Evolutionary conservation across 2,329 filamentous ascomycete genomes (phyloP), one percentile per base, ranked within the genome.

Genomic region (Macrophomina tecta): DNA sequence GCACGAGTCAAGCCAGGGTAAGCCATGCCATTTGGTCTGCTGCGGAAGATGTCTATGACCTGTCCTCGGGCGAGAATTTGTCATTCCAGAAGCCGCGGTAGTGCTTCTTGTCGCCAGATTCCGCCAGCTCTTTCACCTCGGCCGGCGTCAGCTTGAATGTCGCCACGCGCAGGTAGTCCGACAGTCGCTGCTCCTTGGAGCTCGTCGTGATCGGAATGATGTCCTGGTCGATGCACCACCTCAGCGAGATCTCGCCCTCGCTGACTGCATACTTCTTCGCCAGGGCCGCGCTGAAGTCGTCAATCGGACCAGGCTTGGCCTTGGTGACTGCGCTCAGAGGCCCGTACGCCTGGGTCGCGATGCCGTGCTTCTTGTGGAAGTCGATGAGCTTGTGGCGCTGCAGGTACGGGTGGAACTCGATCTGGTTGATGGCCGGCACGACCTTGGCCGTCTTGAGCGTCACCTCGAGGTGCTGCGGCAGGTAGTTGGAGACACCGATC

Each of bases 321-420:
- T 84, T 87, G 11, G 81, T 87, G 16, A 82, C 78, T 0, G 87
- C 84, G 1, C 82, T 78, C 32, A 83, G 73, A 4, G 83, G 82
- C 2, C 76, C 79, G 69, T 83, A 85, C 0, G 82, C 83, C 4
- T 76, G 72, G 1, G 82, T 84, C 0, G 82, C 81, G 65, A 85
- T 84, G 49, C 78, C 78, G 72, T 83, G 75, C 67, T 80, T 71
- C 72, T 81, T 82, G 76, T 83, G 80, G 76, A 84, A 88, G 14
- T 83, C 79, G 7, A 89, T 76, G 34, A 91, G 78, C 18, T 85
- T 81, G 1, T 79, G 79, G 73, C 87, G 89, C 74, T 90, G 89
- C 11, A 91, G 82, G 72, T 89, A 90, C 1, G 89, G 88, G 75
- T 91, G 88, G 62, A 87, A 87, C 75, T 91, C 89, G 69, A 91